A percentile compares a stretch with the other conserved stretches of the same genome.
These are phyloP conservation scores for Neurospora sp. DNA, from an alignment of 495 filamentous ascomycete species.

Conservation along the genomic window DNA sequence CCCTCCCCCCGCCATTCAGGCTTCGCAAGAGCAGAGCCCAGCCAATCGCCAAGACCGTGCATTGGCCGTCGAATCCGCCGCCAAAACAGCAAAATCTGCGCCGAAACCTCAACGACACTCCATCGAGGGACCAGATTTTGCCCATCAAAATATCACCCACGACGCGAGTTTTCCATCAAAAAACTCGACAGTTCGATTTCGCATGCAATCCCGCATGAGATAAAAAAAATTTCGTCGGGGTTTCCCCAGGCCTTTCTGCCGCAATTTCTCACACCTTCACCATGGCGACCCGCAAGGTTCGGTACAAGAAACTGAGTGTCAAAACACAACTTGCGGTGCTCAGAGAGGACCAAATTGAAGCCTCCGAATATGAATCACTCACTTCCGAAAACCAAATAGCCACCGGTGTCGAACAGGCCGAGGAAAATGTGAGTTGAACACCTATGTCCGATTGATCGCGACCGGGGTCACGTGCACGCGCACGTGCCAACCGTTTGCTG, in stretches of 20 bases:
- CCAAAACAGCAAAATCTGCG: slow-evolving; percentile 37
- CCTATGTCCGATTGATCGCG: slow-evolving; percentile 32
- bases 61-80: slow-evolving; percentile 16
- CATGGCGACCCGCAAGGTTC: slow-evolving; percentile 62
- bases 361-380: slow-evolving; percentile 48
- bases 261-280: slow-evolving; percentile 34
- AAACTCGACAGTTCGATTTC: slow-evolving; percentile 46
- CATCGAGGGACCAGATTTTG: slow-evolving; percentile 45
- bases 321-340: slow-evolving; percentile 79
- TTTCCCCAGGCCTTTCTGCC: slow-evolving; percentile 37
- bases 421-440: slow-evolving; percentile 80
- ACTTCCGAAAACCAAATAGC: slow-evolving; percentile 61
- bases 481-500: slow-evolving; percentile 41
- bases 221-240: slow-evolving; percentile 33
- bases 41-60: slow-evolving; percentile 20
- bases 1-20: not conserved
- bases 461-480: slow-evolving; percentile 29
- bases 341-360: slow-evolving; percentile 82
- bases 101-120: slow-evolving; percentile 53
- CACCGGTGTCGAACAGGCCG: slow-evolving; percentile 90
- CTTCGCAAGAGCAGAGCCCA: slow-evolving; percentile 1
- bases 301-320: slow-evolving; percentile 84
- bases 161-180: slow-evolving; percentile 38
- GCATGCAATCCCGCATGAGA: slow-evolving; percentile 43
- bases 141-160: slow-evolving; percentile 49